Evolutionary conservation across 2,329 filamentous ascomycete species (phyloP).

Genomic region (Paraphoma sp.): DNA sequence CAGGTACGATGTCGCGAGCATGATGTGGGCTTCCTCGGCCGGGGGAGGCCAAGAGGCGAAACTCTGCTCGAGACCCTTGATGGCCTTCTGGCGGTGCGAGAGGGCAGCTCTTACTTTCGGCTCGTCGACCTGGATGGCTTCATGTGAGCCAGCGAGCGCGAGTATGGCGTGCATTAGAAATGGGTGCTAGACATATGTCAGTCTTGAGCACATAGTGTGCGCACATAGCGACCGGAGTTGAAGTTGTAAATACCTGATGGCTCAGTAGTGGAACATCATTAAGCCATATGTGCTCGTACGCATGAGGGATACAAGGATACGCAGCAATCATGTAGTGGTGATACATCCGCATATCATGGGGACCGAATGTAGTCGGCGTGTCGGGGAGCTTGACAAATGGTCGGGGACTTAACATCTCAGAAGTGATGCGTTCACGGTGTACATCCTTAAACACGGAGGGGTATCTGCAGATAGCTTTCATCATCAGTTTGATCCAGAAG

Average conservation of each 20-base stretch:
- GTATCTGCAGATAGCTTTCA: conserved; percentile 38
- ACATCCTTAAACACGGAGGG: conserved; percentile 26
- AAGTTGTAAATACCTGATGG: conserved; percentile 16
- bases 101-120: conserved; percentile 10
- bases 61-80: conserved; percentile 25
- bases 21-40: conserved; percentile 30
- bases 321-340: conserved; percentile 60
- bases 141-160: conserved; percentile 32
- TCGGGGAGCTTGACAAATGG: conserved; percentile 21
- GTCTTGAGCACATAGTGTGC: no score
- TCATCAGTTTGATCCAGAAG: neutral
- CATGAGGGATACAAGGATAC: conserved; percentile 27
- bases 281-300: conserved; percentile 20
- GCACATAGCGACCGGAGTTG: no score
- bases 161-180: conserved; percentile 35
- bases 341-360: conserved; percentile 60
- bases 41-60: conserved; percentile 28
- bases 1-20: conserved; percentile 31
- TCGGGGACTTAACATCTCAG: conserved; percentile 15
- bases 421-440: conserved; percentile 18
- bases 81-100: conserved; percentile 28
- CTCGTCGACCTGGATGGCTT: conserved; percentile 21
- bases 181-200: conserved; percentile 14
- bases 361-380: conserved; percentile 42
- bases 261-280: conserved; percentile 19